Evolutionary conservation across 1,139 yeast genomes (phyloP), one percentile per base, ranked within the genome.

Genomic region (Maudiozyma humilis): DNA sequence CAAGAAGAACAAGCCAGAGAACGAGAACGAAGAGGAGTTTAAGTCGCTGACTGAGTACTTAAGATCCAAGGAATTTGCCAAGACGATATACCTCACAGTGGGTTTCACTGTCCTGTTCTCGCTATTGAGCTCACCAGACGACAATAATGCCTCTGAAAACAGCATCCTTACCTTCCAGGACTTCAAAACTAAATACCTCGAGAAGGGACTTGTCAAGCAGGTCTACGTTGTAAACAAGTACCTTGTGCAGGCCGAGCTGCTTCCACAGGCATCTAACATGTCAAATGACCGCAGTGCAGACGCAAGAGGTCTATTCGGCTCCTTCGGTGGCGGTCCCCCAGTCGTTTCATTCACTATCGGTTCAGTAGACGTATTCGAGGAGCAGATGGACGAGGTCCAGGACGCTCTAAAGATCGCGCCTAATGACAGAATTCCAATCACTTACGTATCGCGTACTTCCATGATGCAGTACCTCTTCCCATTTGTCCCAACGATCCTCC

Each of bases 311-410:
- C 14, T 42, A 17, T 42, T 42, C 12, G 32, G 34, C 32, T 47
- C 48, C 20, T 43, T 44, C 33, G 49, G 52, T 39, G 51, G 55
- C 32, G 52, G 57, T 32, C 54, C 64, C 30, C 62, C 62, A 34
- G 43, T 54, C 20, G 69, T 77, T 27, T 70, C 70, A 16, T 93
- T 93, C 67, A 79, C 85, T 37, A 87, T 93, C 57, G 99, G 98
- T 4, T 85, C 95, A 0, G 79, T 89, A 19, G 96, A 88, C 55
- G 71, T 81, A n/a, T 91, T 93, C 65, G 98, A 93, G 66, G 79
- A 82, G 47, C 82, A 82, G 52, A 71, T 93, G 60, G 85, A 81
- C 47, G 76, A 75, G 42, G 79, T 84, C 29, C 96, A 88, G 64
- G 78, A 79, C 44, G 76, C 76, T 45, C 74, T 82, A 48, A 73